phyloP scores from a whole-genome alignment of 192 early-diverging fungal genomes.

The Cladochytrium replicatum region DNA sequence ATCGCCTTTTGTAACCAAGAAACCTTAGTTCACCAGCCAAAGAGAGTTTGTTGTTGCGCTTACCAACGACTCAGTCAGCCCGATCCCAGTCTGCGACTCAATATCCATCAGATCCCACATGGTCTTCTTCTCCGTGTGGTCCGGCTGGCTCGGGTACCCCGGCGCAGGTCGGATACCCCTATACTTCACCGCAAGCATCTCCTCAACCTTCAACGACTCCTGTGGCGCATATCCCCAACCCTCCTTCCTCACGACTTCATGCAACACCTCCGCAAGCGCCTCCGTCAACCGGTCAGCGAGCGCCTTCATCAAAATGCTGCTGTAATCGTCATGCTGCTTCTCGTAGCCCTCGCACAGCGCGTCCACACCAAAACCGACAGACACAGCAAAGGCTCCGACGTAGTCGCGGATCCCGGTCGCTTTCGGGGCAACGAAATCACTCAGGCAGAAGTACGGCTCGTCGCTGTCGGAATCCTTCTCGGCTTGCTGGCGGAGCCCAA shows the following conservation, averaged over 20 bases:
- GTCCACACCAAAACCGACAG: constrained; percentile 83
- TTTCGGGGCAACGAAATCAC: constrained; percentile 87
- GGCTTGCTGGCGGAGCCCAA: constrained; percentile 79
- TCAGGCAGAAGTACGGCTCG: constrained; percentile 80
- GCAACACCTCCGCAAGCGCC: constrained; percentile 81
- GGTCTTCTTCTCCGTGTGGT: constrained; percentile 86
- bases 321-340: constrained; percentile 79
- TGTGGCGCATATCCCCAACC: constrained; percentile 81
- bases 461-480: constrained; percentile 73
- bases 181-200: constrained; percentile 86
- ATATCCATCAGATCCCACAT: constrained; percentile 89
- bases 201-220: constrained; percentile 65
- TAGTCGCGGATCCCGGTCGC: constrained; percentile 68
- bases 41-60: not conserved
- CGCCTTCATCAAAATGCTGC: constrained; percentile 89
- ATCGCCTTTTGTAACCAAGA: constrained; percentile 49
- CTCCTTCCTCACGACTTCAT: constrained; percentile 78
- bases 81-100: constrained; percentile 68
- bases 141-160: constrained; percentile 91
- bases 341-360: constrained; percentile 74
- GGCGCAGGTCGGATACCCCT: constrained; percentile 92
- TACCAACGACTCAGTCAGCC: constrained; percentile 76
- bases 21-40: not conserved
- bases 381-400: constrained; percentile 83
- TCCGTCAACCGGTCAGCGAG: constrained; percentile 90